Percentiles rank a stretch among this genome's conserved stretches.
These are phyloP conservation scores for Inonotus hispidus DNA, from an alignment of 1,284 basidiomycete species.

Conservation along the genomic window DNA sequence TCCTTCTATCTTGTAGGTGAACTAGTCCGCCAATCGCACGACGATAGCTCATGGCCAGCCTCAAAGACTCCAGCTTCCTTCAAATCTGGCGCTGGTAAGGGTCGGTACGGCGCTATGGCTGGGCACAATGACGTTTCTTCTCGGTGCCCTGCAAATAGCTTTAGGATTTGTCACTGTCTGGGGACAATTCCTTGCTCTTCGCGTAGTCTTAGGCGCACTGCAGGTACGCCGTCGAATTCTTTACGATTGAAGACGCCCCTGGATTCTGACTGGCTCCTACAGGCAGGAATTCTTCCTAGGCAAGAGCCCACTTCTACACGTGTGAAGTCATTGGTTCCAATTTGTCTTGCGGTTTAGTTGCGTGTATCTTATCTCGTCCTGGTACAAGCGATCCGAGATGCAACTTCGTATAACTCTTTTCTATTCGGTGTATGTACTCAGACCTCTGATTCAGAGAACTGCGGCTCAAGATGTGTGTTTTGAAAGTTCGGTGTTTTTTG, in stretches of 20 bases:
- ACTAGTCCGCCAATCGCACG: constrained; percentile 6
- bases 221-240: constrained; percentile 22
- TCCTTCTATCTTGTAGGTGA: constrained; percentile 20
- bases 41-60: background rate
- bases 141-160: constrained; percentile 34
- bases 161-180: constrained; percentile 30
- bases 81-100: constrained; percentile 29
- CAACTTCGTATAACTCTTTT: constrained; percentile 33
- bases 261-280: background rate
- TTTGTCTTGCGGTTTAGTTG: constrained; percentile 22
- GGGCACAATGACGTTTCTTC: constrained; percentile 25
- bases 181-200: constrained; percentile 30
- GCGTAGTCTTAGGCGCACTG: constrained; percentile 34
- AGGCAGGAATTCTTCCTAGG: background rate
- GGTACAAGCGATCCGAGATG: constrained; percentile 39
- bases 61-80: constrained; percentile 20
- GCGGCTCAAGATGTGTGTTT: background rate
- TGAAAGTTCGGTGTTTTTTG: constrained; percentile 6
- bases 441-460: background rate
- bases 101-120: constrained; percentile 33
- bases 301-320: constrained; percentile 1
- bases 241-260: background rate
- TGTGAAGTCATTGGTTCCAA: background rate
- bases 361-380: constrained; percentile 36
- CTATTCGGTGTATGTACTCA: constrained; percentile 30